phyloP scores from a whole-genome alignment of 2,329 filamentous ascomycete genomes.

The Aureobasidium lini region DNA sequence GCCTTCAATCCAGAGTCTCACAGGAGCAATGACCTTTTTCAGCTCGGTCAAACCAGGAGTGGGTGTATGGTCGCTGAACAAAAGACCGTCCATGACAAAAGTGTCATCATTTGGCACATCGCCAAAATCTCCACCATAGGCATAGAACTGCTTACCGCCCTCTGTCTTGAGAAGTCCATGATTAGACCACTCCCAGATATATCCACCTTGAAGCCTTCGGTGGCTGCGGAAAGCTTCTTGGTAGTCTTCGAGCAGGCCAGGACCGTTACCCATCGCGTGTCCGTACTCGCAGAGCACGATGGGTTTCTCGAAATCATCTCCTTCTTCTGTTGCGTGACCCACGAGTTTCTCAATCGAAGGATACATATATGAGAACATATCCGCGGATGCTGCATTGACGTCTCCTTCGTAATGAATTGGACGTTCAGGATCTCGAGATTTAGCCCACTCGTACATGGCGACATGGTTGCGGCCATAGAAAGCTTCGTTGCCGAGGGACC shows the following conservation, averaged over 20 bases:
- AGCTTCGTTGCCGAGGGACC: slow-evolving; percentile 67
- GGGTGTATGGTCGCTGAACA: slow-evolving; percentile 35
- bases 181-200: slow-evolving; percentile 41
- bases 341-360: slow-evolving; percentile 46
- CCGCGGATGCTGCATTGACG: slow-evolving; percentile 49
- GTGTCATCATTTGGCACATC: slow-evolving; percentile 35
- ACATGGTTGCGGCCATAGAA: slow-evolving; percentile 63
- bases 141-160: slow-evolving; percentile 33
- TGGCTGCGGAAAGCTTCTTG: slow-evolving; percentile 55
- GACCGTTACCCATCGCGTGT: slow-evolving; percentile 67
- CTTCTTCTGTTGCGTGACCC: slow-evolving; percentile 35
- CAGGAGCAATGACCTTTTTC: slow-evolving; percentile 38
- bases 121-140: slow-evolving; percentile 38
- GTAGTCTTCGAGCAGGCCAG: slow-evolving; percentile 62
- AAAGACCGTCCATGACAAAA: slow-evolving; percentile 40
- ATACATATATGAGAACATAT: slow-evolving; percentile 65
- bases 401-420: slow-evolving; percentile 63
- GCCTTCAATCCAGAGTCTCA: slow-evolving; percentile 17
- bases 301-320: slow-evolving; percentile 39
- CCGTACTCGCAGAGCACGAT: slow-evolving; percentile 51
- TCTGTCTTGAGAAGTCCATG: slow-evolving; percentile 36
- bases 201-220: slow-evolving; percentile 56
- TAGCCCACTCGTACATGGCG: slow-evolving; percentile 59
- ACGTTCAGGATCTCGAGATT: slow-evolving; percentile 49
- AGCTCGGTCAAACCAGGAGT: slow-evolving; percentile 36